Evolutionary conservation across 2,329 filamentous ascomycete species (phyloP).

Genomic region (Myriangium duriaei): DNA sequence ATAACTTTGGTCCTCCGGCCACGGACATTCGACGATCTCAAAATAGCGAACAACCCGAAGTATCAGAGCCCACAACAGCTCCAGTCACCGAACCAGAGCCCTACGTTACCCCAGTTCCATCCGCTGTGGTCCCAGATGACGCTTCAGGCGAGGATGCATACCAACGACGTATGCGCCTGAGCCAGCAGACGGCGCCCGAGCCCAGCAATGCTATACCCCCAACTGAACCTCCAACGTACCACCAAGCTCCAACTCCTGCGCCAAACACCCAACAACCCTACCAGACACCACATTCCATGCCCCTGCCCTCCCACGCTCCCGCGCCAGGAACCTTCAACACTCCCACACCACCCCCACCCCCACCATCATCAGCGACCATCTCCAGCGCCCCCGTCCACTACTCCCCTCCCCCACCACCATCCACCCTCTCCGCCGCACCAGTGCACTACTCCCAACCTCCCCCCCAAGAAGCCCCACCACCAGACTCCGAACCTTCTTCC

Average conservation of each 20-base stretch:
- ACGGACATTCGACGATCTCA: conserved; percentile 17
- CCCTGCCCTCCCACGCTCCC: conserved; percentile 12
- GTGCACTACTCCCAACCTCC: conserved; percentile 53
- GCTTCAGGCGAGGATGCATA: conserved; percentile 59
- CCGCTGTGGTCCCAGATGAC: conserved; percentile 41
- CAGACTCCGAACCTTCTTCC: conserved; percentile 24
- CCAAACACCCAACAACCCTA: conserved; percentile 21
- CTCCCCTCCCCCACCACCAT: conserved; percentile 27
- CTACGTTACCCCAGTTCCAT: conserved; percentile 23
- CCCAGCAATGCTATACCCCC: conserved; percentile 13
- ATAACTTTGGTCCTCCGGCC: conserved; percentile 39
- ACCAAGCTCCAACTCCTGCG: conserved; percentile 2
- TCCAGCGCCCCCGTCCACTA: conserved; percentile 7
- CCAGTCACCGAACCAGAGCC: conserved; percentile 18
- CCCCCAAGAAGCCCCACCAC: conserved; percentile 34
- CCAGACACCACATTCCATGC: conserved; percentile 15
- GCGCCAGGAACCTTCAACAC: conserved; percentile 6
- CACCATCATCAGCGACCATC: background rate
- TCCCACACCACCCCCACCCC: conserved; percentile 6
- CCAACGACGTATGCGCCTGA: conserved; percentile 48
- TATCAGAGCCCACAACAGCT: background rate
- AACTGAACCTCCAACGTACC: conserved; percentile 20
- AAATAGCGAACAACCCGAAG: conserved; percentile 21
- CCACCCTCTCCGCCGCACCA: conserved; percentile 65
- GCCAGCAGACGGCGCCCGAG: conserved; percentile 15